Evolutionary conservation across 768 basidiomycete species (phyloP), one percentile per base, ranked within the genome.

Genomic region (Phlebiopsis flavidoalba): DNA sequence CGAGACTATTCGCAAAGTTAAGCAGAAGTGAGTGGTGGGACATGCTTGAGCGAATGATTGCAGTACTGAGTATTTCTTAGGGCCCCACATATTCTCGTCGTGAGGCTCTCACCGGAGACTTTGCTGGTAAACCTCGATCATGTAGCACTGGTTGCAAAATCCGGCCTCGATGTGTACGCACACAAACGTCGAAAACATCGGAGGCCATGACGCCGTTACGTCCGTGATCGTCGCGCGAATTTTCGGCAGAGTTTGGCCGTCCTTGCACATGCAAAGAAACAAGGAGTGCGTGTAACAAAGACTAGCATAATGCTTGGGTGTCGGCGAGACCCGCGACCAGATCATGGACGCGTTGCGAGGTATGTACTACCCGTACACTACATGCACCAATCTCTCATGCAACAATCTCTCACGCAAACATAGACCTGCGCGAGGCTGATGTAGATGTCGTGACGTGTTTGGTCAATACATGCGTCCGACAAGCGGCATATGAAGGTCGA

Each of bases 401-500:
- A 22, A 53, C 48, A 12, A 21, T 21, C 36, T 53, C 1, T 59
- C 26, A 58, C 24, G 17, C 57, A 22, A 53, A 64, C 21, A 50
- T 71, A 98, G 97, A 96, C 64, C 81, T 98, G 7, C 88, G 96
- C 48, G 87, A 87, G 65, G 78, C 86, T 50, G 83, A 93, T 65
- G 95, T 98, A 49, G 96, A 98, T 69, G 96, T 99, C 6, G 94
- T 99, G 31, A 99, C 97, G 1, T n/a, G n/a, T 98, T 99, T 71
- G 97, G 97, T 1, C 97, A 99, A 76, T 99, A 99, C 74, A 98
- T 99, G 97, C 89, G 97, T 53, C 97, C 97, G 7, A 98, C 97
- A 98, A 98, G 74, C 84, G 88, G 31, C 97, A 99, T 74, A 98
- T 99, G 97, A 99, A 98, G 74, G 97, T 99, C 10, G 89, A 93